Evolutionary conservation across 345 rosid species (phyloP), one percentile per base, ranked within the genome.

Genomic region (Rhodamnia rubescens): DNA sequence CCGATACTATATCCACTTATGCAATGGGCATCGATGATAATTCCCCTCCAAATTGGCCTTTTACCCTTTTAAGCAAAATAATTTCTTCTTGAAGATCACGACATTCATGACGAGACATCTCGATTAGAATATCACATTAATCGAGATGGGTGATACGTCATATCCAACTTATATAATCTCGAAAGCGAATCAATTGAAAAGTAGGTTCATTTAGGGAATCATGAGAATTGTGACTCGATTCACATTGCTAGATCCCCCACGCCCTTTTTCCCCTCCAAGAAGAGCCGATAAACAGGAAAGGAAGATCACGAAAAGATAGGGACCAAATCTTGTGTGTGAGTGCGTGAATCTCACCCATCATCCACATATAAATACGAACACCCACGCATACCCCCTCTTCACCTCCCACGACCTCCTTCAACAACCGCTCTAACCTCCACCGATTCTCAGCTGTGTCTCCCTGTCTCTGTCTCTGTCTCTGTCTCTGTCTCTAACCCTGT

Each of bases 281-380:
- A 51, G 36, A 59, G 21, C 3, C 74, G 22, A 56, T 22, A 16
- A 36, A 42, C 24, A 6, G 32, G n/a, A 26, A 29, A 26, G 29
- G 47, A 26, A 12, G 87, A 55, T 88, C 92, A 90, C 86, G 85
- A 47, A 87, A 90, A 88, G 92, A 86, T 69, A 40, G 86, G 49
- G 10, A 36, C 3, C 8, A 9, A 69, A 69, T 32, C 78, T 1
- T 50, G 52, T 3, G 78, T 36, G 52, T 50, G 50, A 0, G 78
- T 32, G 47, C 10, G 78, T 9, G 58, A 55, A 22, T 55, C 59
- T 9, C 59, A 4, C 26, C 26, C 3, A 36, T 36, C 47, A 11
- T 24, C 26, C 80, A 21, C 22, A 2, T 20, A 36, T 18, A 69
- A 69, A 36, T 36, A 36, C 52, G 14, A 50, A 50, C 14, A 50